Base-by-base conservation (phyloP, 108 stramenopile genomes). In the Nannochloropsis granulata region DNA sequence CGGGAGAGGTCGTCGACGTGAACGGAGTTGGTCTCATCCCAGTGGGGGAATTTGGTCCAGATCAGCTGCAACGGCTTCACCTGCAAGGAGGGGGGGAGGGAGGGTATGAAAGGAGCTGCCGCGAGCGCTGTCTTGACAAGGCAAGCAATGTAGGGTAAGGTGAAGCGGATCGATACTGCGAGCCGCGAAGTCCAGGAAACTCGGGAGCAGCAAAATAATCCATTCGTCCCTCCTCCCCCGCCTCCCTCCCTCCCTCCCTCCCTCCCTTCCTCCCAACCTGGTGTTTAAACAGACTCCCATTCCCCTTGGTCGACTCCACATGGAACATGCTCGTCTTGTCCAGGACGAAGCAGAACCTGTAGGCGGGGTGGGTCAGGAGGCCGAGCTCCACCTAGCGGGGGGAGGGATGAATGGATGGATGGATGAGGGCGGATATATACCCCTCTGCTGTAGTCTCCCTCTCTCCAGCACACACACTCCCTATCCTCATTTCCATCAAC, bases 21-120 rank as follows among this genome's bases (percentile, higher is more conserved):
- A 0, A 96, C 93, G 12, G 95, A 96, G 87, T 96, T 96, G 83
- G 93, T 90, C 14, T 89, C 84, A 23, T 90, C 89, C 95, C 94
- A 98, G 14, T 87, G 87, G 21, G 94, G 92, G 85, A 95, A 94
- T 86, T 98, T 98, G 78, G 87, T 84, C 97, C 97, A 98, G 78
- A 98, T 98, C n/a, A 98, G 92, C 87, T 97, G 95, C 71, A 98
- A 86, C 8, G 97, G 96, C 82, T 98, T 98, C 42, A 98, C 96
- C 82, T 94, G 44, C 12, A 56, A 13, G 45, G n/a, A 26, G 13
- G 11, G 23, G 26, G 26, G 44, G 82, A 1, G 82, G 82, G 34
- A 34, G 5, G 34, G 34, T 34, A 34, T 3, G 34, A 5, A 34
- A 34, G 34, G 34, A 5, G 34, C 34, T 34, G 2, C 34, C 34